Conservation (phyloP, 148 eudicot species). For the Rhododendron mucronatum region DNA sequence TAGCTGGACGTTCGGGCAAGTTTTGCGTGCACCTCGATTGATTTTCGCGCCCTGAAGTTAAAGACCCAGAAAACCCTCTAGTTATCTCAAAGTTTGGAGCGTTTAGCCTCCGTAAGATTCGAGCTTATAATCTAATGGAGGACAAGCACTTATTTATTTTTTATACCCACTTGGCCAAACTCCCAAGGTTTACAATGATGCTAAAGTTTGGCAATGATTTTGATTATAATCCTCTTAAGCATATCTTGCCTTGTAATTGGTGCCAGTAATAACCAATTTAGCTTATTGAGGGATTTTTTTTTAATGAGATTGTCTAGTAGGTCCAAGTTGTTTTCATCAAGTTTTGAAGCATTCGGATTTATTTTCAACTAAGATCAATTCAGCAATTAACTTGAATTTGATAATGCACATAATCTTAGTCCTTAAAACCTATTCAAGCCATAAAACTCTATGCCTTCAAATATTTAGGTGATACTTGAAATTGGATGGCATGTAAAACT, state of each 20-base stretch:
- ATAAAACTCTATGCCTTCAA: background rate
- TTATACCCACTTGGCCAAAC: background rate
- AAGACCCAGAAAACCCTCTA: background rate
- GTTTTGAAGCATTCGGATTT: background rate
- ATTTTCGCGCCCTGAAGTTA: background rate
- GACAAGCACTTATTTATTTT: no score
- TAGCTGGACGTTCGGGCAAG: background rate
- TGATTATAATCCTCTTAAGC: background rate
- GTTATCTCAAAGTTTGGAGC: background rate
- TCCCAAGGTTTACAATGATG: background rate
- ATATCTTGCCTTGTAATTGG: background rate
- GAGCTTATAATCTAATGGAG: no score
- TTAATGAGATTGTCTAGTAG: background rate
- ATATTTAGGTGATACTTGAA: background rate
- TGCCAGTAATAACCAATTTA: background rate
- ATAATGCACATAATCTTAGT: background rate
- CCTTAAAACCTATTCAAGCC: background rate
- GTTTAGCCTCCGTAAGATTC: background rate
- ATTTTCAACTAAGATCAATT: background rate
- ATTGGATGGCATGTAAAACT: background rate
- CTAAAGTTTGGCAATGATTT: background rate
- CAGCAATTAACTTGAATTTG: background rate
- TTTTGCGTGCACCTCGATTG: background rate
- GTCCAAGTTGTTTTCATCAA: background rate
- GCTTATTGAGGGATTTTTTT: background rate